phyloP scores from a whole-genome alignment of 106 monocot species.

The Agapanthus africanus region DNA sequence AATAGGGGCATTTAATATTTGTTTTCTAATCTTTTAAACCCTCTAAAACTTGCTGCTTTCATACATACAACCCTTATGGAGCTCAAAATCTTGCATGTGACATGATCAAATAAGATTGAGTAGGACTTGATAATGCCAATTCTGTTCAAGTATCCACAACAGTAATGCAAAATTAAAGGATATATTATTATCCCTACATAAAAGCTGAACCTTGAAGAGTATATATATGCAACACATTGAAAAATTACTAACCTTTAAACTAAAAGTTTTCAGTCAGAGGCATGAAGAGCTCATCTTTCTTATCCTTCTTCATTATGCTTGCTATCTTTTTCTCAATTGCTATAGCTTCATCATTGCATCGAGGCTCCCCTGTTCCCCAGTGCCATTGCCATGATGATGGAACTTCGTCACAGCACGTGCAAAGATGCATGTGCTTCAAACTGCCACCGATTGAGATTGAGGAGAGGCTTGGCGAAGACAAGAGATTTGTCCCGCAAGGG shows the following conservation, averaged over 20 bases:
- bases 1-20: neutral
- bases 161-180: neutral
- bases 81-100: neutral
- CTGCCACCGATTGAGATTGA: neutral
- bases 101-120: neutral
- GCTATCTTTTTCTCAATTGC: neutral
- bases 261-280: neutral
- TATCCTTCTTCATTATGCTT: neutral
- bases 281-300: neutral
- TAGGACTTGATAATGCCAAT: neutral
- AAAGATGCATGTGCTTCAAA: neutral
- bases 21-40: too few species aligned
- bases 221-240: neutral
- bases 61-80: too few species aligned
- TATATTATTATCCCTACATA: neutral
- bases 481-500: neutral
- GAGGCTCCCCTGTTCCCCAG: neutral
- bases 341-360: neutral
- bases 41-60: too few species aligned
- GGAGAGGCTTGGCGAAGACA: neutral
- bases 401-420: neutral
- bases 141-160: neutral
- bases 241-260: neutral
- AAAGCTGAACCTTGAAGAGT: neutral
- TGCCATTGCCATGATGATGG: neutral